Base-by-base conservation (phyloP, 441 rosid genomes). In the Flueggea neowawraea region DNA sequence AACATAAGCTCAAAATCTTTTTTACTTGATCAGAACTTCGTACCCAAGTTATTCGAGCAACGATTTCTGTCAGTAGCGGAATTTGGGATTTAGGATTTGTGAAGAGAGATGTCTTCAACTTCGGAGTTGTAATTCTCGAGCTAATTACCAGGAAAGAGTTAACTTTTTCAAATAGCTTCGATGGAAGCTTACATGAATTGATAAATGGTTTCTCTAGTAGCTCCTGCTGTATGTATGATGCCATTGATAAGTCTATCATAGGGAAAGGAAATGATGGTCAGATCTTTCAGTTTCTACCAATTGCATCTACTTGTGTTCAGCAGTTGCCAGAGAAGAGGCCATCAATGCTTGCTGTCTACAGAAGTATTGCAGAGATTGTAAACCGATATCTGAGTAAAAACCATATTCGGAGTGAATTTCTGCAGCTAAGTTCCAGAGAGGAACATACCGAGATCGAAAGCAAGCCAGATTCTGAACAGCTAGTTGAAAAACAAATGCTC, bases 81-180 rank as follows among this genome's bases (percentile, higher is more conserved):
- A 90, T 88, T 56, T 97, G 97, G 44, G 98, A 93, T 78, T 73
- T 85, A 60, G 97, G 97, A 67, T 88, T 90, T 61, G 96, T 86
- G 60, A 93, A 93, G 71, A 96, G 97, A 16, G 98, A 90, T 64
- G 91, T 94, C 13, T 90, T 83, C 76, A 94, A 97, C 87, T 90
- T 90, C 44, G 98, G 98, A 39, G 78, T 78, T 31, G 95, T 94
- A 65, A 93, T 90, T 58, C 83, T 94, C 8, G 98, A 94, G 82
- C 69, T 94, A 78, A 95, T 87, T 62, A 90, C 95, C 0, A 86
- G 98, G 7, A 91, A 90, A 82, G 77, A 84, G 54, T 54, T 80
- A 14, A 82, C 39, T 72, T 85, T 73, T 57, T 80, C 92, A 6
- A 96, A 90, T 61, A 80, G 63, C 84, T 94, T 87, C 55, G 87